These are phyloP conservation scores for Chaetomium tenue DNA, from an alignment of 495 filamentous ascomycete genomes.

Conservation along the genomic window DNA sequence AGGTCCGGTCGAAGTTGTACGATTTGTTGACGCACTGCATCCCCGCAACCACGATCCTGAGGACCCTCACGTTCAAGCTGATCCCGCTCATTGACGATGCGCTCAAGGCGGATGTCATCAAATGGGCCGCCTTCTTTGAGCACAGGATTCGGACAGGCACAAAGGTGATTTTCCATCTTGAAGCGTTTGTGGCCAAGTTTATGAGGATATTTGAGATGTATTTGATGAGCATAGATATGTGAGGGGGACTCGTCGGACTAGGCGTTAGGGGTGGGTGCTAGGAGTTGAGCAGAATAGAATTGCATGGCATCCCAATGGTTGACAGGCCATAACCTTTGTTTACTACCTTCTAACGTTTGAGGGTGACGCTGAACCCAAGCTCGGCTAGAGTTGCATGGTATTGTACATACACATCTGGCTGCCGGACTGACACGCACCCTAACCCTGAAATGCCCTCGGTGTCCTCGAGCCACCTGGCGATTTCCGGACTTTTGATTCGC, in stretches of 20 bases:
- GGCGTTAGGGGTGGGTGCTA: conserved; percentile 1
- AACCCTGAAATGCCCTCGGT: neutral
- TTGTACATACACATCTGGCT: too few relatives aligned
- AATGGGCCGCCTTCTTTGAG: conserved; percentile 96
- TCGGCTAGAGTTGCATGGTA: too few relatives aligned
- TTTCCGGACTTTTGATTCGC: conserved; percentile 20
- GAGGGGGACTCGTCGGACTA: conserved; percentile 7
- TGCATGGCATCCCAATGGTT: neutral
- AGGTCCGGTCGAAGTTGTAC: conserved; percentile 88
- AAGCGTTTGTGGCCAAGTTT: conserved; percentile 97
- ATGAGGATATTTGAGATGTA: conserved; percentile 94
- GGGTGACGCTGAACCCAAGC: too few relatives aligned
- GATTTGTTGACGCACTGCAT: conserved; percentile 97
- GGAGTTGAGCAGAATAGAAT: conserved; percentile 12
- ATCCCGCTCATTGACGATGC: conserved; percentile 81
- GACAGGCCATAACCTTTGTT: neutral
- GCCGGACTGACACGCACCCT: neutral
- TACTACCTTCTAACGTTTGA: too few relatives aligned
- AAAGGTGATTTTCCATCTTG: conserved; percentile 97
- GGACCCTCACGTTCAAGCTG: conserved; percentile 90
- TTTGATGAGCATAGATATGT: conserved; percentile 83
- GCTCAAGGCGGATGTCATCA: conserved; percentile 87
- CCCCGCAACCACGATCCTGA: conserved; percentile 85
- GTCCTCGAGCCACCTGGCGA: neutral
- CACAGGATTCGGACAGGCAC: conserved; percentile 85